These are phyloP conservation scores for Blakeslea trispora DNA, from an alignment of 371 early-diverging fungal species.

Conservation along the genomic window DNA sequence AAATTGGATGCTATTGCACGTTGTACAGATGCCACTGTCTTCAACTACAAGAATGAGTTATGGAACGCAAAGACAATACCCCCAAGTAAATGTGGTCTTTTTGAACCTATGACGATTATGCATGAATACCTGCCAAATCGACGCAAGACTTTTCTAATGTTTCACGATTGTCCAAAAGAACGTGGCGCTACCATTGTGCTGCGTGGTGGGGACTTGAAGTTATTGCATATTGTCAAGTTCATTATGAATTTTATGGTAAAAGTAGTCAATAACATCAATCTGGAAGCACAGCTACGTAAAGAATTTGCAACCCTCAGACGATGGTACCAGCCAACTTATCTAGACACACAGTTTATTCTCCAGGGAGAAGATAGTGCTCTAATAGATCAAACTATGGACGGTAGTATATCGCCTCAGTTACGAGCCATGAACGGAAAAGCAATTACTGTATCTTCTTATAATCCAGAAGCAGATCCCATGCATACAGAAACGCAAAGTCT, in stretches of 20 bases:
- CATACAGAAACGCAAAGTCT: slow-evolving; percentile 21
- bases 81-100: slow-evolving; percentile 75
- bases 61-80: slow-evolving; percentile 58
- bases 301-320: slow-evolving; percentile 22
- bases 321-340: slow-evolving; percentile 14
- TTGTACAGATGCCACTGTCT: slow-evolving; percentile 81
- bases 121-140: slow-evolving; percentile 74
- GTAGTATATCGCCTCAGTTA: not conserved
- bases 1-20: slow-evolving; percentile 82
- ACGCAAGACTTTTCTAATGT: slow-evolving; percentile 82
- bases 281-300: slow-evolving; percentile 63
- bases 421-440: not conserved
- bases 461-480: slow-evolving; percentile 8
- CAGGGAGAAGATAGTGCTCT: slow-evolving; percentile 2
- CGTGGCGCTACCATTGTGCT: slow-evolving; percentile 87
- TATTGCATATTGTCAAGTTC: slow-evolving; percentile 70
- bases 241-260: slow-evolving; percentile 79
- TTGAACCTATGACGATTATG: slow-evolving; percentile 77
- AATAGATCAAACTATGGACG: slow-evolving; percentile 6
- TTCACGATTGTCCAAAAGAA: slow-evolving; percentile 79
- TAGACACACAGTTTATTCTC: not conserved
- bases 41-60: slow-evolving; percentile 79
- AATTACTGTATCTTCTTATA: slow-evolving; percentile 6
- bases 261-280: slow-evolving; percentile 78
- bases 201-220: slow-evolving; percentile 70